Evolutionary conservation across 768 basidiomycete genomes (phyloP), one percentile per base, ranked within the genome.

Genomic region (Sporobolomyces pararoseus): DNA sequence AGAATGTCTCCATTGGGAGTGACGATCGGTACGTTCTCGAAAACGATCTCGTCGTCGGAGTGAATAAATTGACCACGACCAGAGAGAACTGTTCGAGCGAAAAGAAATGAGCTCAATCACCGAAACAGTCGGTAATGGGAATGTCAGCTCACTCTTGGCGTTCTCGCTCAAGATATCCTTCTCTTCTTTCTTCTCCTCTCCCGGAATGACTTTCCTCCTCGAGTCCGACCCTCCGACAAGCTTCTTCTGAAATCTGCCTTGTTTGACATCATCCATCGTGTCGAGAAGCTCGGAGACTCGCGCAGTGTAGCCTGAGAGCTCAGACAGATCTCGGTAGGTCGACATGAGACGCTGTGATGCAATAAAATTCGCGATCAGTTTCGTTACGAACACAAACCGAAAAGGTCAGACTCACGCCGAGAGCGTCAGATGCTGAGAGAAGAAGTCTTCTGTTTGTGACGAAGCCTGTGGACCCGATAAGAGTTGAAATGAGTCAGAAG

Each of bases 1-100:
- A 99, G 84, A 21, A 98, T 84, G 75, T 98, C 95, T 9, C 94
- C 94, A 72, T 96, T 97, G 2, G 95, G 95, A 16, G 92, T 94
- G 32, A 98, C 87, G 68, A 99, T 92, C 0, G 95, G 95, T 2
- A 99, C 95, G 66, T 88, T 84, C 74, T 94, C 89, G 73, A 99
- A 96, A 42, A 86, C 83, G 76, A 99, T 96, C 64, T 79, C 78
- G 60, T 75, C 74, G 69, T 93, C 90, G 0, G 90, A 88, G 73
- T 89, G 87, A 39, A 91, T 83, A 34, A 95, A 82, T 76, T 87
- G 81, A 2, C 95, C 95, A 39, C 88, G 85, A 7, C 89, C 86
- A 66, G 84, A 83, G 34, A 95, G 83, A 54, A 94, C 92, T 95
- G 74, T 12, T 14, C 23, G 14, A 13, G 17, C 2, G 27, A 25